Conservation (phyloP, 139 green algal genomes). For the Chlorella sp. region DNA sequence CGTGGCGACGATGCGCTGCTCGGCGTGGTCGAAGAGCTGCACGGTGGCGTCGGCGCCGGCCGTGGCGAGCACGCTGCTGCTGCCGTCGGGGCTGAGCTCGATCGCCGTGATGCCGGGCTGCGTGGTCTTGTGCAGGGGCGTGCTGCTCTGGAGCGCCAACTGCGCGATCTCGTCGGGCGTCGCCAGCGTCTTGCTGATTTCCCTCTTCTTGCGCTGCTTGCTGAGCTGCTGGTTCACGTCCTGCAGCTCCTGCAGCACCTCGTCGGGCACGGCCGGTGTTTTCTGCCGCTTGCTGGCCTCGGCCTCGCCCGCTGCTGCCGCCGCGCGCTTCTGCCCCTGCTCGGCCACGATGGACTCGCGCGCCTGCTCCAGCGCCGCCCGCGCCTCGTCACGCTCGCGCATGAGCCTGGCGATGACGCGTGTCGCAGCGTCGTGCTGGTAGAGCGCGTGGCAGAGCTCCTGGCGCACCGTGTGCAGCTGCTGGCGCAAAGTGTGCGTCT, state of each 20-base stretch:
- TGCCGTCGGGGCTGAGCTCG: conserved; percentile 55
- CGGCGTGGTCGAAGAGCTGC: conserved; percentile 61
- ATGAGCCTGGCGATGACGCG: conserved; percentile 82
- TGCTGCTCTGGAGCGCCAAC: conserved; percentile 44
- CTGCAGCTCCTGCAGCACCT: neutral
- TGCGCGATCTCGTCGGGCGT: conserved; percentile 55
- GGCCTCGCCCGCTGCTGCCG: neutral
- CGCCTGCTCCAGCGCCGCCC: conserved; percentile 31
- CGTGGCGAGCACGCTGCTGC: conserved; percentile 46
- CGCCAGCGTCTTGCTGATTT: conserved; percentile 46
- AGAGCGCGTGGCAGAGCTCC: conserved; percentile 90
- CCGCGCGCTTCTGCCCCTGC: neutral
- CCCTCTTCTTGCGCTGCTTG: conserved; percentile 82
- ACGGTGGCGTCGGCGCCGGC: conserved; percentile 67
- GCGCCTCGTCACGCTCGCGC: conserved; percentile 77
- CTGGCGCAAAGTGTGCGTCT: conserved; percentile 73
- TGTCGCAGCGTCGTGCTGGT: conserved; percentile 91
- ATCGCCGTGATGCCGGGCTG: conserved; percentile 71
- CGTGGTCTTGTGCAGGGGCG: conserved; percentile 86
- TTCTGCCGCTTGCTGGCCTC: neutral
- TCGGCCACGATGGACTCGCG: conserved; percentile 16
- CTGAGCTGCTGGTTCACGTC: conserved; percentile 24
- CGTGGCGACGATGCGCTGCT: conserved; percentile 34
- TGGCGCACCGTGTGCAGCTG: conserved; percentile 66
- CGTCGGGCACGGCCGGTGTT: neutral